Base-by-base conservation (phyloP, 2,329 filamentous ascomycete genomes). In the Verticillium nonalfalfae region DNA sequence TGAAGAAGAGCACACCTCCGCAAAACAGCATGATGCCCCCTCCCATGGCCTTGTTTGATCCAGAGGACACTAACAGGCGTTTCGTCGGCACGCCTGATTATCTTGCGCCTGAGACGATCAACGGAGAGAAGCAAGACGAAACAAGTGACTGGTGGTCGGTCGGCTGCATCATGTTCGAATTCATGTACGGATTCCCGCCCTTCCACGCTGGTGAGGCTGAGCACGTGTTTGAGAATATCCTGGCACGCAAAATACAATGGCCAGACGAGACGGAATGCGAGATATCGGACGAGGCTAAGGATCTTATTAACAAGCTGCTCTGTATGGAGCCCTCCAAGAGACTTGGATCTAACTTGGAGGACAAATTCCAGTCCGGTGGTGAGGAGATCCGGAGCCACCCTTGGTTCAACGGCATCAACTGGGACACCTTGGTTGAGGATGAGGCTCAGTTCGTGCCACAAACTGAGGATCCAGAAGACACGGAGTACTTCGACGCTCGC, bases 71-170 rank as follows among this genome's bases (percentile, higher is more conserved):
- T 63, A 94, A 91, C 71, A 87, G 95, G 60, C 88, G 92, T 45
- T 99, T 99, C 69, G 95, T 99, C 9, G 95, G 95, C 36, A 99
- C 95, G 0, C 95, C 95, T 0, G 95, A 99, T 74, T 99, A 99
- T 72, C 84, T 99, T 14, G 95, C 95, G 0, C 95, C 95, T 0
- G 96, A 99, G 73, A 99, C 96, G 0, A 96, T 99, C 71, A 93
- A 92, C 66, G 95, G 96, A 58, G 88, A 93, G 66, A 93, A 94
- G 1, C 95, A 99, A 74, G 95, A 99, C 70, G 94, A 98, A 74
- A 95, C 94, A 67, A 98, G 95, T 72, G 95, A 99, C 86, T 99
- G 95, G 95, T 99, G 95, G 95, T 98, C 95, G 26, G 83, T 99
- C n/a, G 95, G 95, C 1, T 99, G 96, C 73, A 98, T 99, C 68